Percentiles rank a stretch among this genome's conserved stretches.
phyloP scores from a whole-genome alignment of 345 rosid species.

The Ricinus communis region DNA sequence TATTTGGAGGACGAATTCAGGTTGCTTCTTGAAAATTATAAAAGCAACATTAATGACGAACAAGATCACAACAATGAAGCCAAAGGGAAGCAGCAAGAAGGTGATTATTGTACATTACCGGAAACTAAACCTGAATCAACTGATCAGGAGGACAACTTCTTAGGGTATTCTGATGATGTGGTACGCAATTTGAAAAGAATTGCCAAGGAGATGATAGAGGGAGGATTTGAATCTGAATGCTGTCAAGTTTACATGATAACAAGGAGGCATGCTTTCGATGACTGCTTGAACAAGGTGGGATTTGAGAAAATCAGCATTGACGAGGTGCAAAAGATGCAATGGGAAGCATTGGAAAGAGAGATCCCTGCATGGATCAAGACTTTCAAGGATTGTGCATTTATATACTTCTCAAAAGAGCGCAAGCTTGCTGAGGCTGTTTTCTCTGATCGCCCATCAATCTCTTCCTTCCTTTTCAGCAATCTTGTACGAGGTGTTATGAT shows the following conservation, averaged over 20 bases:
- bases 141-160: slow-evolving; percentile 19
- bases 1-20: slow-evolving; percentile 75
- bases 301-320: slow-evolving; percentile 78
- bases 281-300: slow-evolving; percentile 47
- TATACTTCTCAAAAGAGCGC: slow-evolving; percentile 55
- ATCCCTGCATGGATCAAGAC: slow-evolving; percentile 66
- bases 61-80: slow-evolving; percentile 25
- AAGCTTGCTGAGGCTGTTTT: slow-evolving; percentile 53
- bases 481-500: slow-evolving; percentile 51
- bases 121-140: slow-evolving; percentile 17
- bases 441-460: slow-evolving; percentile 31
- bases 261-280: slow-evolving; percentile 60
- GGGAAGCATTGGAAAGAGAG: slow-evolving; percentile 76
- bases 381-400: slow-evolving; percentile 52
- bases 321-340: slow-evolving; percentile 72
- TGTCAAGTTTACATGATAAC: slow-evolving; percentile 54
- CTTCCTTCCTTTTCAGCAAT: slow-evolving; percentile 48
- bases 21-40: slow-evolving; percentile 42
- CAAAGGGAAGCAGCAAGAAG: slow-evolving; percentile 9
- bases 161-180: slow-evolving; percentile 45
- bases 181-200: slow-evolving; percentile 48
- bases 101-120: neutral
- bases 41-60: slow-evolving; percentile 8
- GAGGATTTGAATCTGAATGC: slow-evolving; percentile 71
- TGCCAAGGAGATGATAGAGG: slow-evolving; percentile 58